Conservation (phyloP, 2,329 filamentous ascomycete species). For the Sclerotinia spermophila region DNA sequence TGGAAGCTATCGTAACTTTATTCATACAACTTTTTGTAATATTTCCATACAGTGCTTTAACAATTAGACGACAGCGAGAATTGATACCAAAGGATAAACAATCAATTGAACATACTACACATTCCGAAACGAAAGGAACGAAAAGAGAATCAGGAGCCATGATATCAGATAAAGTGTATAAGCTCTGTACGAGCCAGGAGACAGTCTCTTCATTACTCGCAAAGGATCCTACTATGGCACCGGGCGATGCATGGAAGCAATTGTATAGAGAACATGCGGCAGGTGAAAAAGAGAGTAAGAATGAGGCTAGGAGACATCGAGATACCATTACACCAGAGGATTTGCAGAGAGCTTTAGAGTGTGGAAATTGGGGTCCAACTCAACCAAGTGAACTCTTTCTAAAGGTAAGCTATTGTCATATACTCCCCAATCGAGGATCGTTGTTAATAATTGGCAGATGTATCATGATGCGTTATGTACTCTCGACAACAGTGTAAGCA, state of each 20-base stretch:
- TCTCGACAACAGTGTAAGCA: conserved; percentile 36
- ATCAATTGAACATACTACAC: background rate
- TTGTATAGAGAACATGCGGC: conserved; percentile 45
- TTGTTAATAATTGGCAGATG: conserved; percentile 25
- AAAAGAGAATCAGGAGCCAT: conserved; percentile 27
- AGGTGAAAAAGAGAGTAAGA: conserved; percentile 26
- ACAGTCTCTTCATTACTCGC: conserved; percentile 59
- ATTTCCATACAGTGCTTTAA: conserved; percentile 36
- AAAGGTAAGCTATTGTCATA: conserved; percentile 40
- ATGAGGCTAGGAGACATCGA: conserved; percentile 26
- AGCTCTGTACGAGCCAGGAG: conserved; percentile 49
- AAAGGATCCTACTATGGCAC: conserved; percentile 48
- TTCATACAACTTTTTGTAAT: conserved; percentile 36
- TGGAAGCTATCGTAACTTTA: conserved; percentile 24
- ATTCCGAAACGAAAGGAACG: background rate
- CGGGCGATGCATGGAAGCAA: conserved; percentile 52
- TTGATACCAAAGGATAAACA: background rate
- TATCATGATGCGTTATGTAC: conserved; percentile 33
- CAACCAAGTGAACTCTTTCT: conserved; percentile 66
- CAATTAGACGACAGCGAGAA: conserved; percentile 30
- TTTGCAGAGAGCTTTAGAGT: conserved; percentile 52
- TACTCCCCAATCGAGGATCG: background rate
- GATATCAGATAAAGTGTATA: conserved; percentile 46
- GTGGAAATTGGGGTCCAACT: conserved; percentile 64
- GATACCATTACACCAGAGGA: conserved; percentile 39